Percentiles rank a stretch among this genome's conserved stretches.
These are phyloP conservation scores for Xeromyces bisporus DNA, from an alignment of 495 filamentous ascomycete genomes.

Conservation along the genomic window DNA sequence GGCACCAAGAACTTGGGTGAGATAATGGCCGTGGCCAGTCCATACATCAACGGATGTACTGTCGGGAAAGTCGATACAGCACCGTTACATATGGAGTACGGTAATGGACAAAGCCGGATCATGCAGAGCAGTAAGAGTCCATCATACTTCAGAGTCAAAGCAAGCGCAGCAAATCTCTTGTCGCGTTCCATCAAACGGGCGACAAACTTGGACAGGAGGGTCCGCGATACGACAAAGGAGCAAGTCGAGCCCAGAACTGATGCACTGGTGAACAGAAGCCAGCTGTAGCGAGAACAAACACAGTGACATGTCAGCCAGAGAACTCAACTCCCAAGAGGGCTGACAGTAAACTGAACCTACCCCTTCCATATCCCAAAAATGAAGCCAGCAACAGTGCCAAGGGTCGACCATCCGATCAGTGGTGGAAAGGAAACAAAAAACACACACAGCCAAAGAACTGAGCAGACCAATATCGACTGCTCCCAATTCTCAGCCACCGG, in stretches of 20 bases:
- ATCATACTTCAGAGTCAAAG: conserved; percentile 57
- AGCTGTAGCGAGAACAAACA: conserved; percentile 18
- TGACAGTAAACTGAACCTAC: conserved; percentile 19
- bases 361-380: conserved; percentile 87
- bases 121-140: conserved; percentile 78
- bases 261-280: conserved; percentile 67
- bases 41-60: conserved; percentile 59
- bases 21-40: conserved; percentile 58
- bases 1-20: conserved; percentile 80
- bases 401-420: conserved; percentile 74
- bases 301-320: no score
- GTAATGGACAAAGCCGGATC: conserved; percentile 84
- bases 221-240: conserved; percentile 65
- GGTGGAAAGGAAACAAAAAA: conserved; percentile 78
- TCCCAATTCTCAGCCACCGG: conserved; percentile 62
- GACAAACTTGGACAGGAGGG: conserved; percentile 60
- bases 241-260: conserved; percentile 61
- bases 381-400: conserved; percentile 75
- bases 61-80: conserved; percentile 88
- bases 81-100: conserved; percentile 89
- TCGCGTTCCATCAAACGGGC: conserved; percentile 65
- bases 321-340: no score
- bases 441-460: conserved; percentile 61
- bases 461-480: conserved; percentile 48
- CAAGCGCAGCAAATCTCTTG: conserved; percentile 54